Base-by-base conservation (phyloP, 2,329 filamentous ascomycete genomes). In the Chaetomium sp. region DNA sequence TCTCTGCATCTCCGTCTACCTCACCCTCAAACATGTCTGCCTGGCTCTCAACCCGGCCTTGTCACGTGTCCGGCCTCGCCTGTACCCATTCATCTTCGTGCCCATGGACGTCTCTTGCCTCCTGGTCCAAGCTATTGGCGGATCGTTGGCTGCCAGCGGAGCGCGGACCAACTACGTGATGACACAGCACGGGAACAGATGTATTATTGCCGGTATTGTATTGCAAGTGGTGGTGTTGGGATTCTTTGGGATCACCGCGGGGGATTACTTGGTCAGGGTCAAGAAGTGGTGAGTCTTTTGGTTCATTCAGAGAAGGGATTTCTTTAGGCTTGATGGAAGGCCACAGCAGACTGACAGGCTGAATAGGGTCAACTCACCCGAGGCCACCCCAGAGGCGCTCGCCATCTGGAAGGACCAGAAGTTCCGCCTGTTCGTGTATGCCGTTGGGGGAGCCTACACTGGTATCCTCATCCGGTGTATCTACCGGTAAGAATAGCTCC, bases 1-100 rank as follows among this genome's bases (percentile, higher is more conserved):
- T 56, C 73, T 85, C 68, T 82, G 81, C 69, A 80, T 82, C 60
- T 77, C 75, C 64, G 79, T 86, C 68, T 86, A 86, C 71, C 76
- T 86, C 33, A 84, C 79, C 3, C 77, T 86, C 57, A 82, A 84
- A 67, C 81, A 84, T 72, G 68, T 81, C 61, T 74, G 77, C 56
- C 69, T 79, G 37, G 68, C 74, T 47, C 71, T 81, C 58, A 73
- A 71, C 67, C 74, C 79, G 7, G 44, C 61, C 40, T 71, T 80
- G 52, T 81, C 79, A n/a, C 76, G 77, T 59, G 63, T 83, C 55
- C 71, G 71, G 3, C 76, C 80, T 14, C 69, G 67, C n/a, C 72
- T 74, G 61, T 82, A 80, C 66, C 80, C 80, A 4, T 72, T 75
- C 63, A 69, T 82, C 69, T 84, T 83, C 70, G 76, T 82, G n/a